A percentile compares a stretch with the other conserved stretches of the same genome.
Conservation (phyloP, 306 rosid genomes). For the Cicer judaicum region DNA sequence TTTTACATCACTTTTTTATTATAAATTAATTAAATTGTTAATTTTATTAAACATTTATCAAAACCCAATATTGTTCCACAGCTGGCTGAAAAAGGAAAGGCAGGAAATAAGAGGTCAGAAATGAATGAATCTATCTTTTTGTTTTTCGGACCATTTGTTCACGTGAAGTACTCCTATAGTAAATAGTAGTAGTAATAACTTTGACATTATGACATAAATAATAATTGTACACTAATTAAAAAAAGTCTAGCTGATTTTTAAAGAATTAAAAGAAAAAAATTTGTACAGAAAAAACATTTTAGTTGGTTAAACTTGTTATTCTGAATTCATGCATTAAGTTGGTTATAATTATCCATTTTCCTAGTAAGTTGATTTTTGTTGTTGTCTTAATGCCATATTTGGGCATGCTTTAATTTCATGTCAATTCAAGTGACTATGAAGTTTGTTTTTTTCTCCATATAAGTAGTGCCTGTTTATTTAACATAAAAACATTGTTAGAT, state of each 20-base stretch:
- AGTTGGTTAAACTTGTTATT: background rate
- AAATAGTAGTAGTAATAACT: background rate
- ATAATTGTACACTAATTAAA: too few species aligned
- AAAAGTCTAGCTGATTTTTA: too few species aligned
- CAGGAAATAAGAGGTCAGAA: too few species aligned
- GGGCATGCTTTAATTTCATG: background rate
- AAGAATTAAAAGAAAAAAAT: too few species aligned
- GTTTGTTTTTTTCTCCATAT: background rate
- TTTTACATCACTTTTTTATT: too few species aligned
- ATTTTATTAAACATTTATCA: too few species aligned
- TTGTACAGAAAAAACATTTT: too few species aligned
- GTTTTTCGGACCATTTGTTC: background rate
- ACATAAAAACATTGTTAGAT: slow-evolving; percentile 32
- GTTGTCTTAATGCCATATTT: too few species aligned
- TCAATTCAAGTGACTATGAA: slow-evolving; percentile 24
- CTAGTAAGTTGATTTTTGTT: too few species aligned
- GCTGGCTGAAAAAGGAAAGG: too few species aligned
- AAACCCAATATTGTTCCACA: too few species aligned
- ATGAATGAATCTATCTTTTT: background rate
- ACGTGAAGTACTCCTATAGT: slow-evolving; percentile 3
- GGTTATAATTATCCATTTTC: background rate
- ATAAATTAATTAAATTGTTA: too few species aligned
- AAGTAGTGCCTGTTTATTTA: background rate
- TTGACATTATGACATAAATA: background rate
- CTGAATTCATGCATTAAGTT: background rate